A percentile compares a stretch with the other conserved stretches of the same genome.
phyloP scores from a whole-genome alignment of 176 grass and related monocot genomes.

The Oryza glaberrima region DNA sequence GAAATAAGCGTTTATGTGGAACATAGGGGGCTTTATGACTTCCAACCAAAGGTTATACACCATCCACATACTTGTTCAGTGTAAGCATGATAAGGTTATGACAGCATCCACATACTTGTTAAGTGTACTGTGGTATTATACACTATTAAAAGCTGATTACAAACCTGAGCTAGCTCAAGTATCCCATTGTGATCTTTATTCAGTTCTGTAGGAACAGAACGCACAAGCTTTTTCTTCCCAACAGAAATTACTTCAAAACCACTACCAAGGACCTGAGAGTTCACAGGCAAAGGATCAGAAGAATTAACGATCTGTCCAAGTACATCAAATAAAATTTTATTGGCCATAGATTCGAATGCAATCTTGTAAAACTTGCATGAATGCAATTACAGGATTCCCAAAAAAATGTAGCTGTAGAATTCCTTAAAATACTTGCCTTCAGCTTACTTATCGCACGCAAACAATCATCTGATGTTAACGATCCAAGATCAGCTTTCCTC shows the following conservation, averaged over 20 bases:
- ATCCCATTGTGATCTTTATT: slow-evolving; percentile 99
- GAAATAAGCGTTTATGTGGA: background rate
- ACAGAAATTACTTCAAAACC: slow-evolving; percentile 98
- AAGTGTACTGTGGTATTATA: background rate
- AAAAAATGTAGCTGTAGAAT: background rate
- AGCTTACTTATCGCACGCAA: slow-evolving; percentile 96
- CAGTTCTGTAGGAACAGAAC: slow-evolving; percentile 91
- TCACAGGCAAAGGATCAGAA: slow-evolving; percentile 34
- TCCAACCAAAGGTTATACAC: background rate
- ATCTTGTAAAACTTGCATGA: slow-evolving; percentile 8
- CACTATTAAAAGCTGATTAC: slow-evolving; percentile 12
- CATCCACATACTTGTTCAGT: background rate
- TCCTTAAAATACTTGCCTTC: slow-evolving; percentile 60
- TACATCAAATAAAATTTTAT: background rate
- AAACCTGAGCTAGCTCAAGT: slow-evolving; percentile 96
- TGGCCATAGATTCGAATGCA: background rate
- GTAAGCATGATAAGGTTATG: background rate
- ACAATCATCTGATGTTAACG: slow-evolving; percentile 91
- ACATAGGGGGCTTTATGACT: background rate
- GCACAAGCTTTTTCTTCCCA: slow-evolving; percentile 85
- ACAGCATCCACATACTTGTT: background rate
- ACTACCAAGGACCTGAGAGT: slow-evolving; percentile 81
- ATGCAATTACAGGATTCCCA: slow-evolving; percentile 2
- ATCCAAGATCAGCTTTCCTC: slow-evolving; percentile 66
- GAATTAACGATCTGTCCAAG: background rate